Evolutionary conservation across 2,329 filamentous ascomycete genomes (phyloP).

Genomic region (Setomelanomma holmii): DNA sequence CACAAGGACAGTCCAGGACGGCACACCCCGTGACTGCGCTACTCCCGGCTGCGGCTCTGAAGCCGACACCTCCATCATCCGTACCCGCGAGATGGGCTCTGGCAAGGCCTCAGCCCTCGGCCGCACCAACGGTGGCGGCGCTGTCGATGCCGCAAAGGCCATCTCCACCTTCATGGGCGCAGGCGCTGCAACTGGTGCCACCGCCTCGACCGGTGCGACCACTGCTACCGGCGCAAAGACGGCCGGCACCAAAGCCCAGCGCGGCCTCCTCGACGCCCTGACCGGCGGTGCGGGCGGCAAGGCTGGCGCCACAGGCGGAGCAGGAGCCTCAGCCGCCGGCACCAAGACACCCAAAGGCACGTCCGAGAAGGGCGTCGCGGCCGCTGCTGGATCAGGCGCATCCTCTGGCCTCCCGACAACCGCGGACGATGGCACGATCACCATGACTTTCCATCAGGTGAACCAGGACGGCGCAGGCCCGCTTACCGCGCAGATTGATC

Average conservation of each 20-base stretch:
- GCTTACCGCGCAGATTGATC: constrained; percentile 66
- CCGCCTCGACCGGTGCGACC: not conserved
- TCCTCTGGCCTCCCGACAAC: constrained; percentile 66
- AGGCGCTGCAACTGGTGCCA: constrained; percentile 16
- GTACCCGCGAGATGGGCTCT: constrained; percentile 64
- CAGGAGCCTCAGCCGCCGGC: constrained; percentile 40
- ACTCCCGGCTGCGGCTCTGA: constrained; percentile 69
- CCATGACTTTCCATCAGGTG: constrained; percentile 72
- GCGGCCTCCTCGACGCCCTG: constrained; percentile 36
- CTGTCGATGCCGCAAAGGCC: constrained; percentile 64
- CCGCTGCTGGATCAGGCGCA: constrained; percentile 63
- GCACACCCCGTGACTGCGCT: constrained; percentile 72
- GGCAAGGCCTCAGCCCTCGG: constrained; percentile 67
- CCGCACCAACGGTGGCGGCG: constrained; percentile 64
- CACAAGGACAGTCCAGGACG: constrained; percentile 61
- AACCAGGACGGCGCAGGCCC: constrained; percentile 75
- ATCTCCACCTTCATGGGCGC: constrained; percentile 65
- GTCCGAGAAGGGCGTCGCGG: constrained; percentile 61
- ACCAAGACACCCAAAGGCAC: constrained; percentile 57
- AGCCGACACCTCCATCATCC: constrained; percentile 74
- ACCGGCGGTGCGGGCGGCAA: constrained; percentile 20
- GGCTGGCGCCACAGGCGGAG: constrained; percentile 7
- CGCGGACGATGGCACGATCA: constrained; percentile 66
- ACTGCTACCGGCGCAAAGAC: constrained; percentile 6
- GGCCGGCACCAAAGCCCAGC: constrained; percentile 14